A percentile compares a stretch with the other conserved stretches of the same genome.
These are phyloP conservation scores for Hirsutella minnesotensis DNA, from an alignment of 2,329 filamentous ascomycete genomes.

Conservation along the genomic window DNA sequence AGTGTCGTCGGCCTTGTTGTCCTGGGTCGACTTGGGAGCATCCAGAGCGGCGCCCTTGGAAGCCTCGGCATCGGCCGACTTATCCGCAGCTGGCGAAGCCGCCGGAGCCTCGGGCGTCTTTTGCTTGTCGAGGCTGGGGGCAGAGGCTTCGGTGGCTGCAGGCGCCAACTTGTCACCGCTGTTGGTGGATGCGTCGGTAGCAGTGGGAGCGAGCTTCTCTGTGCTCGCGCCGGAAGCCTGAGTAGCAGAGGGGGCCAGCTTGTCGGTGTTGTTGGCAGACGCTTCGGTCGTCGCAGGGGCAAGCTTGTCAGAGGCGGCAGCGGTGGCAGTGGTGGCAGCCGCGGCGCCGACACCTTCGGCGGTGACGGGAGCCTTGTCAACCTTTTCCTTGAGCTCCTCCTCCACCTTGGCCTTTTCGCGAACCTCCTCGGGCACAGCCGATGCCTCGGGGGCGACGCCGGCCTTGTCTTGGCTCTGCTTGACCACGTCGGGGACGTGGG, in stretches of 20 bases:
- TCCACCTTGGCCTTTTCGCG: slow-evolving; percentile 61
- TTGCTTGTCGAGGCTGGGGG: slow-evolving; percentile 39
- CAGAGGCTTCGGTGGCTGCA: slow-evolving; percentile 25
- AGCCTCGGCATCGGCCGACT: not conserved
- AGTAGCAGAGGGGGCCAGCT: too few relatives aligned
- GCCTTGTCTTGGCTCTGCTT: slow-evolving; percentile 62
- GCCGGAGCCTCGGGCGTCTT: slow-evolving; percentile 28
- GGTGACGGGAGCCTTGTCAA: slow-evolving; percentile 46
- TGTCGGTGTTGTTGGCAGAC: too few relatives aligned
- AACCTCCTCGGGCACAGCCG: slow-evolving; percentile 52
- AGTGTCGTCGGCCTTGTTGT: not conserved
- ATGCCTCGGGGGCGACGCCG: slow-evolving; percentile 53
- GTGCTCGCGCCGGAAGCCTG: not conserved
- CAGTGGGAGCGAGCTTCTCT: not conserved
- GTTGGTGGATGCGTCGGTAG: not conserved
- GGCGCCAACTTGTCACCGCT: slow-evolving; percentile 1
- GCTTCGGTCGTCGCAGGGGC: slow-evolving; percentile 18
- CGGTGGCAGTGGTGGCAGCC: slow-evolving; percentile 20
- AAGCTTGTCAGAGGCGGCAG: slow-evolving; percentile 17
- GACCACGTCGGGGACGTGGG: slow-evolving; percentile 37
- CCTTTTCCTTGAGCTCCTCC: slow-evolving; percentile 56
- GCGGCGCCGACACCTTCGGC: slow-evolving; percentile 40
- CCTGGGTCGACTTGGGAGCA: not conserved
- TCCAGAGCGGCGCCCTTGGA: not conserved
- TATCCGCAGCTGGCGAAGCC: not conserved